phyloP scores from a whole-genome alignment of 208 protist genomes.

The Herpetomonas samuelpessoai region DNA sequence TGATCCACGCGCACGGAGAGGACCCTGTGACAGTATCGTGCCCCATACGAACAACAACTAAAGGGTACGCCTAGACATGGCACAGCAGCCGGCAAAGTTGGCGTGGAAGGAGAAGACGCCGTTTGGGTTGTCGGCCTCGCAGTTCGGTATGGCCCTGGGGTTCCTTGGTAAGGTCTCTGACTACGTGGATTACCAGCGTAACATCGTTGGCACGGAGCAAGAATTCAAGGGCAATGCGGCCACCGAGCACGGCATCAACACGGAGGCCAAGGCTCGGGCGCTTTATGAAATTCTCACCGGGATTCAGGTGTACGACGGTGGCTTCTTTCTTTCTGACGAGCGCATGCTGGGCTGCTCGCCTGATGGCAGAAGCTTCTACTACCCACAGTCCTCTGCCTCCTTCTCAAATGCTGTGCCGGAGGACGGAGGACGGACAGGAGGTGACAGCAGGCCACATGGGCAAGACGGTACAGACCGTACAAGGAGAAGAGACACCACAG shows the following conservation, averaged over 20 bases:
- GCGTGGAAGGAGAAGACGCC: slow-evolving; percentile 46
- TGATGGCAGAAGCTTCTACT: slow-evolving; percentile 64
- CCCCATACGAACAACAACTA: neutral
- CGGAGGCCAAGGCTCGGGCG: slow-evolving; percentile 71
- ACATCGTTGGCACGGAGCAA: slow-evolving; percentile 69
- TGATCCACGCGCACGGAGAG: too few species aligned
- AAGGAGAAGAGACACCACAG: too few species aligned
- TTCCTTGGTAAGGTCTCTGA: slow-evolving; percentile 76
- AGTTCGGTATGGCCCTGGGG: slow-evolving; percentile 85
- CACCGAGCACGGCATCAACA: slow-evolving; percentile 78
- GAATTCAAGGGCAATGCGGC: slow-evolving; percentile 81
- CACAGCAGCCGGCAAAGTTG: slow-evolving; percentile 65
- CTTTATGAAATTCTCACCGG: slow-evolving; percentile 87
- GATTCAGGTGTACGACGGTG: slow-evolving; percentile 59
- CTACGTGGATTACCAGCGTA: slow-evolving; percentile 75
- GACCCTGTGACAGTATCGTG: too few species aligned
- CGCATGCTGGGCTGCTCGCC: slow-evolving; percentile 78
- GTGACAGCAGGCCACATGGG: too few species aligned
- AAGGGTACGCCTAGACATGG: slow-evolving; percentile 29
- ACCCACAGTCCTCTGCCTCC: slow-evolving; percentile 2
- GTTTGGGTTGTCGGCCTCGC: slow-evolving; percentile 78
- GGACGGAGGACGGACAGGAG: too few species aligned
- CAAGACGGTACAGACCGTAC: too few species aligned
- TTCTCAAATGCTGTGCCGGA: neutral
- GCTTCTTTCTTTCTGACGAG: slow-evolving; percentile 71